These are phyloP conservation scores for Seminavis robusta DNA, from an alignment of 108 stramenopile species.

Conservation along the genomic window DNA sequence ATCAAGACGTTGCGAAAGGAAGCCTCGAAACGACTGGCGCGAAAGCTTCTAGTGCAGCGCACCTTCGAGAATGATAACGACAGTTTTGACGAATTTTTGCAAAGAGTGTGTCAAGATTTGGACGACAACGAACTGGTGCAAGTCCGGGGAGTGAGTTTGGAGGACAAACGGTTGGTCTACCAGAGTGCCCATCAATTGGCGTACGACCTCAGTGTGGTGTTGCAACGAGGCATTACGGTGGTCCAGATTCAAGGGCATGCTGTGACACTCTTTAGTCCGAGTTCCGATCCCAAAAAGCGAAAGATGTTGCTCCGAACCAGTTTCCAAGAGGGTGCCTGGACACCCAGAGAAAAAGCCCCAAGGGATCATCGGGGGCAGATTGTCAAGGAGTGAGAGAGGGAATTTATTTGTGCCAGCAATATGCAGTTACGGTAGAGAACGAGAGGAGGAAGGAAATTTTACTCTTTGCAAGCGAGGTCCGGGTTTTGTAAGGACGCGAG, in stretches of 20 bases:
- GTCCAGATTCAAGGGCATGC: constrained; percentile 20
- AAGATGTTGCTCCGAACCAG: constrained; percentile 40
- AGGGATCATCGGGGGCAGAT: constrained; percentile 46
- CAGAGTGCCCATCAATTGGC: constrained; percentile 11
- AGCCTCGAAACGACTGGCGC: constrained; percentile 30
- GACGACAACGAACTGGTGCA: constrained; percentile 35
- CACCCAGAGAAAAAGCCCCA: constrained; percentile 16
- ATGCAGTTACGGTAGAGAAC: too few species aligned
- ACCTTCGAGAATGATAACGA: constrained; percentile 23
- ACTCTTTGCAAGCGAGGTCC: too few species aligned
- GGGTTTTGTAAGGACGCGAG: too few species aligned
- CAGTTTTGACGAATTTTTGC: not conserved
- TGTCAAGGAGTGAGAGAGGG: too few species aligned
- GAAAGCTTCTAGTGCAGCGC: constrained; percentile 24
- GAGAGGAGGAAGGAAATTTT: too few species aligned
- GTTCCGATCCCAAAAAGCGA: not conserved
- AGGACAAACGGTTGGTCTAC: constrained; percentile 13
- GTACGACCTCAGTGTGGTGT: constrained; percentile 12
- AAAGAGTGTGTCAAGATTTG: not conserved
- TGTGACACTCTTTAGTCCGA: constrained; percentile 27
- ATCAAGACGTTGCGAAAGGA: constrained; percentile 33
- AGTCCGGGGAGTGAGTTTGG: constrained; percentile 27
- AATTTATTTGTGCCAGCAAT: too few species aligned
- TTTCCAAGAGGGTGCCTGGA: constrained; percentile 40
- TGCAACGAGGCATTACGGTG: constrained; percentile 6